Percentiles rank a stretch among this genome's conserved stretches.
Evolutionary conservation across 1,284 basidiomycete species (phyloP).

Genomic region (Ganoderma boninense): DNA sequence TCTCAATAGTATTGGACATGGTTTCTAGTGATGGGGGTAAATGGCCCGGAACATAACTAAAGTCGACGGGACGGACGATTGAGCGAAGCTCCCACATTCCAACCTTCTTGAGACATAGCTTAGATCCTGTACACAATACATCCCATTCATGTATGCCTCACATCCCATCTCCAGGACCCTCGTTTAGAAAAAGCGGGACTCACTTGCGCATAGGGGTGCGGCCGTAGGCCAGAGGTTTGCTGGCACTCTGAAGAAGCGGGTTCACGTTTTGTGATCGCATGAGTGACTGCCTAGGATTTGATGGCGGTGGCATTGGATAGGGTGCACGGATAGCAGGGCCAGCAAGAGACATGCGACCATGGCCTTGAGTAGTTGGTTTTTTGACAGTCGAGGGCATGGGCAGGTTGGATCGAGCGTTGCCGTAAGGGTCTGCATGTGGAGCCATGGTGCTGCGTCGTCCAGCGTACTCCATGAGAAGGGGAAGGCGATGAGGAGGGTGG

Average conservation of each 20-base stretch:
- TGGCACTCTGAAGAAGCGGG: constrained; percentile 72
- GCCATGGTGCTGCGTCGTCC: constrained; percentile 68
- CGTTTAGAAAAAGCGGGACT: constrained; percentile 38
- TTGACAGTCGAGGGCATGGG: constrained; percentile 69
- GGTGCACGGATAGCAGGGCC: constrained; percentile 69
- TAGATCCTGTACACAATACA: not conserved
- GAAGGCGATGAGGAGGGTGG: not conserved
- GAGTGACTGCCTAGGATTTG: constrained; percentile 72
- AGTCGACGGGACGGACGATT: not conserved
- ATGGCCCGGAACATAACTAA: not conserved
- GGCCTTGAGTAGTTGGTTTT: constrained; percentile 56
- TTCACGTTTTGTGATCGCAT: constrained; percentile 73
- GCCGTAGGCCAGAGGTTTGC: constrained; percentile 67
- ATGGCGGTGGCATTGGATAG: constrained; percentile 53
- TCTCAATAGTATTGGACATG: not conserved
- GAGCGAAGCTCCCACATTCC: not conserved
- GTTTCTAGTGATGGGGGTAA: not conserved
- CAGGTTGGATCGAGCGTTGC: constrained; percentile 53
- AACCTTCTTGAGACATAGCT: not conserved
- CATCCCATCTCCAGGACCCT: not conserved
- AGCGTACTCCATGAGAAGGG: constrained; percentile 45
- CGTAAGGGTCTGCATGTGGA: constrained; percentile 57
- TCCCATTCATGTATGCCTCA: too few species aligned
- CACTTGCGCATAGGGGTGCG: constrained; percentile 80
- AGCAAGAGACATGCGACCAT: constrained; percentile 72